Evolutionary conservation across 2,329 filamentous ascomycete species (phyloP).

Genomic region (Ophiosphaerella korrae): DNA sequence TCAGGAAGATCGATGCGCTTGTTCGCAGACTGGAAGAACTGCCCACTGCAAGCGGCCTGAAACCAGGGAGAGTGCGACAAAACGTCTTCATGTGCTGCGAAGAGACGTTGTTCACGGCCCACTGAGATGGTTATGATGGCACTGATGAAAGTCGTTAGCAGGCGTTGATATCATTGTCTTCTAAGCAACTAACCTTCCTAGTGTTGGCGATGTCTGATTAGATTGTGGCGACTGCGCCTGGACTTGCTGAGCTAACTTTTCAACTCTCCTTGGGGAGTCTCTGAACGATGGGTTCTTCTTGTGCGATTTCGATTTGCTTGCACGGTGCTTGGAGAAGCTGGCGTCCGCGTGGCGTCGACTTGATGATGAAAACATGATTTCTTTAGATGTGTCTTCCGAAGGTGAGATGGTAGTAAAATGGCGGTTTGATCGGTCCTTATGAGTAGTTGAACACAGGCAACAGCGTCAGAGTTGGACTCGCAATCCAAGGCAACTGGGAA

Average conservation of each 20-base stretch:
- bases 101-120: slow-evolving; percentile 81
- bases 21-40: slow-evolving; percentile 64
- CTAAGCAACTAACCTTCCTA: slow-evolving; percentile 40
- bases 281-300: slow-evolving; percentile 47
- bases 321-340: slow-evolving; percentile 48
- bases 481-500: background rate
- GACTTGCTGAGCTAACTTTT: slow-evolving; percentile 42
- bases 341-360: slow-evolving; percentile 37
- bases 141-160: slow-evolving; percentile 32
- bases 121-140: slow-evolving; percentile 80
- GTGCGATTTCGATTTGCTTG: slow-evolving; percentile 45
- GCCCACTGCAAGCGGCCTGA: slow-evolving; percentile 64
- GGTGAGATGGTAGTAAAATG: slow-evolving; percentile 11
- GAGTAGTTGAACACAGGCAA: slow-evolving; percentile 34
- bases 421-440: slow-evolving; percentile 36
- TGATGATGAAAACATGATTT: slow-evolving; percentile 46
- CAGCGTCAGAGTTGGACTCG: slow-evolving; percentile 19
- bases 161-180: background rate
- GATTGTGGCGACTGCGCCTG: slow-evolving; percentile 41
- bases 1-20: slow-evolving; percentile 81
- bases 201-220: slow-evolving; percentile 42
- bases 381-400: slow-evolving; percentile 13
- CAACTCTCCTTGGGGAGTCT: slow-evolving; percentile 40
- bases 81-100: slow-evolving; percentile 88
- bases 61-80: slow-evolving; percentile 82